Base-by-base conservation (phyloP, 2,329 filamentous ascomycete species). In the Orbilia quercus region DNA sequence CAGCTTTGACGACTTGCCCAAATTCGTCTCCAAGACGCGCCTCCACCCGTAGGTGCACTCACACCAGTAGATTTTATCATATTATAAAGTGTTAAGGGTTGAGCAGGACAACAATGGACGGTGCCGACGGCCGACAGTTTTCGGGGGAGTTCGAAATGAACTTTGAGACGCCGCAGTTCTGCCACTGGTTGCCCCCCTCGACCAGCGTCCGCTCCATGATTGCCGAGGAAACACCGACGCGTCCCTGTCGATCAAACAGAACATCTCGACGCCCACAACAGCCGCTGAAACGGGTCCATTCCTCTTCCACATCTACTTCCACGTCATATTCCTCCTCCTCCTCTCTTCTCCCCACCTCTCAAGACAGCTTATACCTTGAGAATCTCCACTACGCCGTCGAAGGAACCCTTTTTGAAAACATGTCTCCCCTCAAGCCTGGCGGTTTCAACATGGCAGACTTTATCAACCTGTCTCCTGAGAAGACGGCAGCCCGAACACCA, bases 361-460 rank as follows among this genome's bases (percentile, higher is more conserved):
- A 34, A 14, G 22, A 45, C 54, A 12, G 31, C 22, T 11, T 22
- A 3, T 14, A 31, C 14, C 38, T 44, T 12, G 23, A 38, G 22
- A 31, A 42, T 18, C 11, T 38, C 22, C 12, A 40, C 18, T 18
- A n/a, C 25, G 9, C 50, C 9, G 23, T 6, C 34, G 44, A 51
- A 22, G 45, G 53, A n/a, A 59, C 63, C 25, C 20, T 53, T 7
- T 59, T 67, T 12, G 45, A 59, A 22, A 50, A 50, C 9, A 53
- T 57, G 22, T 58, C 66, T 0, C 53, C 66, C 1, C 45, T 60
- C 40, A 62, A 51, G 23, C 40, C 20, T 14, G 47, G 18, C 11
- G 60, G 55, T 9, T 55, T 73, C 48, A 20, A 54, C 31, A 25
- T 72, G 23, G 51, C 40, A 12, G 50, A 72, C 7, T 72, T 59